Evolutionary conservation across 2,329 filamentous ascomycete species (phyloP).

Genomic region (Calonectria multiphialidica): DNA sequence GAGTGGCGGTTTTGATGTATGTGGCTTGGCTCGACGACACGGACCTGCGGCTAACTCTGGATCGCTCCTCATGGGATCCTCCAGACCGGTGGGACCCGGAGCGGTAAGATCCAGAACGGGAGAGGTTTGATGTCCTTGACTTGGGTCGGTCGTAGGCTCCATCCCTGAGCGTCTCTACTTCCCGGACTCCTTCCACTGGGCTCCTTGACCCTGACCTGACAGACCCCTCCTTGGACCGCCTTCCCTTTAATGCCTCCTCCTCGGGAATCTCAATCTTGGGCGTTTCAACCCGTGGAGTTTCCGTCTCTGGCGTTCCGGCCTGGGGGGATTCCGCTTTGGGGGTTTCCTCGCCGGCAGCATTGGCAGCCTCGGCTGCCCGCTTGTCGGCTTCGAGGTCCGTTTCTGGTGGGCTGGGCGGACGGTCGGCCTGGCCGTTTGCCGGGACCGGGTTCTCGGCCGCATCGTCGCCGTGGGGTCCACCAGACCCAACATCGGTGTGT

Average conservation of each 20-base stretch:
- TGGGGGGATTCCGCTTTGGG: constrained; percentile 47
- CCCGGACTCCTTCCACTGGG: constrained; percentile 10
- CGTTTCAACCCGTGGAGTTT: constrained; percentile 32
- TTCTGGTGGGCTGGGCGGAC: constrained; percentile 74
- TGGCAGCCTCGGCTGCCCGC: constrained; percentile 38
- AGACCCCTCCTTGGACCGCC: constrained; percentile 16
- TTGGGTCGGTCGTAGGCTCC: constrained; percentile 52
- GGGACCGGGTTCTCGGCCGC: constrained; percentile 25
- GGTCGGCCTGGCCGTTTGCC: constrained; percentile 56
- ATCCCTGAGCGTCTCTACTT: constrained; percentile 37
- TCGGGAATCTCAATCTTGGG: constrained; percentile 23
- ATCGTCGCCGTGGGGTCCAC: constrained; percentile 34
- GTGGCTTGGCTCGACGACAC: constrained; percentile 70
- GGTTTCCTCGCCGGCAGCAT: constrained; percentile 38
- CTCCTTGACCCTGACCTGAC: neutral
- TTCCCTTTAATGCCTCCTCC: constrained; percentile 44
- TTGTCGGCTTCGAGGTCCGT: constrained; percentile 68
- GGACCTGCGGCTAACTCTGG: constrained; percentile 66
- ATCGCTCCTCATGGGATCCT: constrained; percentile 57
- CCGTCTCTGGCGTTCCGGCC: constrained; percentile 40
- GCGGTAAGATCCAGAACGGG: constrained; percentile 54
- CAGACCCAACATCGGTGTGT: constrained; percentile 73
- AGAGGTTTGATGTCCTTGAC: constrained; percentile 58
- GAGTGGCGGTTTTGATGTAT: constrained; percentile 55
- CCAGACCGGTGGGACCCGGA: neutral